These are phyloP conservation scores for Blastobotrys attinorum DNA, from an alignment of 805 yeast species.

Conservation along the genomic window DNA sequence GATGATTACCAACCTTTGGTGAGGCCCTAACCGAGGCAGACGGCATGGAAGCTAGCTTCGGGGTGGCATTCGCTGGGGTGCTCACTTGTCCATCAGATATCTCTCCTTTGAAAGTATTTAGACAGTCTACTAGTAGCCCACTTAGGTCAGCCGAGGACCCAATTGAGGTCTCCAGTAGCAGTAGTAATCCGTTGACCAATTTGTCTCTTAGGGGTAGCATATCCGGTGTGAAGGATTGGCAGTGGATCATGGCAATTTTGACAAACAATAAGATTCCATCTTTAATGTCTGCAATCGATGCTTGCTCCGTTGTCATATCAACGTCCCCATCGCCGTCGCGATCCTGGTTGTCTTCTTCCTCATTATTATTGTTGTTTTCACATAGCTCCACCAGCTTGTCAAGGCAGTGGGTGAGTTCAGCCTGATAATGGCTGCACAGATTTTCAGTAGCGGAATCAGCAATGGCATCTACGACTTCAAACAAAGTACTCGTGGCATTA, in stretches of 20 bases:
- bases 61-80: not conserved
- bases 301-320: not conserved
- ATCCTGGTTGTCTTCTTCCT: conserved; percentile 1
- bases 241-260: conserved; percentile 22
- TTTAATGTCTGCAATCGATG: conserved; percentile 10
- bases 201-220: conserved; percentile 5
- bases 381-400: conserved; percentile 12
- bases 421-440: conserved; percentile 8
- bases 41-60: not conserved
- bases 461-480: conserved; percentile 21
- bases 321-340: not conserved
- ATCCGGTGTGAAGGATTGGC: conserved; percentile 9
- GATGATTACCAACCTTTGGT: not conserved
- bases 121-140: conserved; percentile 15
- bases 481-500: conserved; percentile 12
- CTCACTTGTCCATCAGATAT: not conserved
- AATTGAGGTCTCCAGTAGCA: conserved; percentile 12
- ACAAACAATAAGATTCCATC: conserved; percentile 18
- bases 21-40: not conserved
- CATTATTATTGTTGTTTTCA: conserved; percentile 6
- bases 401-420: conserved; percentile 11
- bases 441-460: conserved; percentile 17
- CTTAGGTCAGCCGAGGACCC: conserved; percentile 8
- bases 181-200: conserved; percentile 11
- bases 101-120: conserved; percentile 14